Base-by-base conservation (phyloP, 2,329 filamentous ascomycete species). In the Intubia oerlemansii region DNA sequence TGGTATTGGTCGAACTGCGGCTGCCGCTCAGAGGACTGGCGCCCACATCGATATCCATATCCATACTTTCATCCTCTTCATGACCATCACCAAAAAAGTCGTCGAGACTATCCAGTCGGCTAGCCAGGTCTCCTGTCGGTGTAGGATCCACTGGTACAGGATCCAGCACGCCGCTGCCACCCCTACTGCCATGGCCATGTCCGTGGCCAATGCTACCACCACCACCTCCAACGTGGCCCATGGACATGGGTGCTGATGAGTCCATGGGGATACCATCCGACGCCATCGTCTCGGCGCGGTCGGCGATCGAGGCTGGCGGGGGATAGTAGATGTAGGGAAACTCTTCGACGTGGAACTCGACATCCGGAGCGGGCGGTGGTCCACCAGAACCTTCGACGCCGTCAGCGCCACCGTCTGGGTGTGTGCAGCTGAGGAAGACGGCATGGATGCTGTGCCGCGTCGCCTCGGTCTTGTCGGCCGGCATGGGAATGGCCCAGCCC, bases 401-500 rank as follows among this genome's bases (percentile, higher is more conserved):
- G 68, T 58, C 31, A 7, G 11, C 24, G 3, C 11, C 28, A 12
- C 30, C 36, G 17, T 33, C 34, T 10, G 26, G 62, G 36, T 67
- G 75, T 30, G 80, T 76, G 43, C 84, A 93, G 38, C 84, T 91
- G 50, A 92, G 92, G 50, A 93, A 95, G 1, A 88, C 84, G 1
- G 84, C 81, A 46, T 95, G 85, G 3, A 98, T 88, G 41, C 98
- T 98, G 33, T 74, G 67, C 32, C 88, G 66, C 4, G 88, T 95
- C 19, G 72, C 67, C 30, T 76, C 73, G 1, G 84, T 88, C 53
- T 92, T 85, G 32, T 78, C 75, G 1, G 85, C 85, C 11, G 88
- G 88, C 46, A 90, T 69, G 0, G 88, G 85, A 25, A 98, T 81
- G 0, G 88, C 88, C 88, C 88, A 98, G 2, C 88, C 88, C 11